Conservation (phyloP, 768 basidiomycete species). For the Boletus eberwhitei region DNA sequence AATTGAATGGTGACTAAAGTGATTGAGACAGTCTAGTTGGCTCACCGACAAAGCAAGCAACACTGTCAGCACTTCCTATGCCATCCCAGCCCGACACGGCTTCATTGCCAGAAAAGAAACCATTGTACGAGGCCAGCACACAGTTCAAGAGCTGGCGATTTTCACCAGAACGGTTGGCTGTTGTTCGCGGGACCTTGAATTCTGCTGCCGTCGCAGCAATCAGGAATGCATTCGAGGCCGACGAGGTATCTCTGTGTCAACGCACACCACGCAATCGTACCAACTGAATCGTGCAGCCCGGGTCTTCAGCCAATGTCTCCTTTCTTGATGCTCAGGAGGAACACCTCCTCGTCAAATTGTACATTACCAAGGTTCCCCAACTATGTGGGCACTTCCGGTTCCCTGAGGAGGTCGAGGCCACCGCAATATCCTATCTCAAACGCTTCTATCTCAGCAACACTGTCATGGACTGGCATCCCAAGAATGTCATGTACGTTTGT, state of each 20-base stretch:
- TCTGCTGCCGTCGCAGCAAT: slow-evolving; percentile 73
- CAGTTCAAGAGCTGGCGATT: slow-evolving; percentile 90
- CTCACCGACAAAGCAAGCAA: no score
- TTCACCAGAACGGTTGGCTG: slow-evolving; percentile 60
- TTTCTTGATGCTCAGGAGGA: slow-evolving; percentile 83
- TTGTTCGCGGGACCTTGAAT: slow-evolving; percentile 67
- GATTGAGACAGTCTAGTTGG: no score
- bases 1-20: no score
- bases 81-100: background rate
- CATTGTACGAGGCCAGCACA: slow-evolving; percentile 74
- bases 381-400: slow-evolving; percentile 84
- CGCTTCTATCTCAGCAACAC: slow-evolving; percentile 97
- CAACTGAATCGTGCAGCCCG: slow-evolving; percentile 46
- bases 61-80: background rate
- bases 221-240: slow-evolving; percentile 69
- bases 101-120: slow-evolving; percentile 16
- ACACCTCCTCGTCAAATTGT: slow-evolving; percentile 82
- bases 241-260: slow-evolving; percentile 53
- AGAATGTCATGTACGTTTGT: slow-evolving; percentile 87
- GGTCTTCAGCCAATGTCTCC: slow-evolving; percentile 65
- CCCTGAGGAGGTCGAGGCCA: slow-evolving; percentile 90
- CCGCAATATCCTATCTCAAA: slow-evolving; percentile 89
- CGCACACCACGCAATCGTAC: background rate
- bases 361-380: slow-evolving; percentile 80
- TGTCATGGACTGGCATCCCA: slow-evolving; percentile 99